These are phyloP conservation scores for Sclerotinia spermophila DNA, from an alignment of 2,329 filamentous ascomycete species.

Conservation along the genomic window DNA sequence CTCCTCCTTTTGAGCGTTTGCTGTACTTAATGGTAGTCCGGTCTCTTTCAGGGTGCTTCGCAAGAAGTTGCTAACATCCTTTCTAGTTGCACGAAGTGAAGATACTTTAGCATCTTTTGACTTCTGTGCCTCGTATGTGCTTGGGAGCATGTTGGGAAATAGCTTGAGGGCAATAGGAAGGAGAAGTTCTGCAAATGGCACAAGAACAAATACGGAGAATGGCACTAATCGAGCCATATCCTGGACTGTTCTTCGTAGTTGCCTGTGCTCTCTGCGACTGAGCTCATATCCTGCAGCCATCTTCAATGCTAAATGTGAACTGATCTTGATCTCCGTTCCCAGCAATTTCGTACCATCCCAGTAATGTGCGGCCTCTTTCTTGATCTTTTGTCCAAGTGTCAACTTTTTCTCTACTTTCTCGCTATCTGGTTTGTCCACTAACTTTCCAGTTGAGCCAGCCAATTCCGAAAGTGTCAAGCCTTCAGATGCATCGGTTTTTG, in stretches of 20 bases:
- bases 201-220: constrained; percentile 95
- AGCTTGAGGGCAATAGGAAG: constrained; percentile 87
- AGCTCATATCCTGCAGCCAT: constrained; percentile 98
- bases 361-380: constrained; percentile 90
- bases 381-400: constrained; percentile 87
- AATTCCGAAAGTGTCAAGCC: constrained; percentile 53
- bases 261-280: constrained; percentile 86
- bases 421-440: constrained; percentile 57
- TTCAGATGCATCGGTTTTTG: constrained; percentile 36
- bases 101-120: constrained; percentile 86
- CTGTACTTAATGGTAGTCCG: constrained; percentile 80
- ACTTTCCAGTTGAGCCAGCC: constrained; percentile 59
- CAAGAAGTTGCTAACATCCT: constrained; percentile 89
- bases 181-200: constrained; percentile 91
- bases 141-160: constrained; percentile 96
- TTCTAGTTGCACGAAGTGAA: constrained; percentile 76
- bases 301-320: constrained; percentile 84
- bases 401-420: constrained; percentile 79
- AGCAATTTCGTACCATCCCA: constrained; percentile 98
- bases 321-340: constrained; percentile 89
- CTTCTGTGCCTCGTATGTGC: constrained; percentile 91
- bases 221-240: constrained; percentile 90
- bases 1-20: constrained; percentile 85
- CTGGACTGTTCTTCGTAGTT: constrained; percentile 88
- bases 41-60: constrained; percentile 86